These are phyloP conservation scores for Cladosporium austrohemisphaericum DNA, from an alignment of 2,329 filamentous ascomycete genomes.

Conservation along the genomic window DNA sequence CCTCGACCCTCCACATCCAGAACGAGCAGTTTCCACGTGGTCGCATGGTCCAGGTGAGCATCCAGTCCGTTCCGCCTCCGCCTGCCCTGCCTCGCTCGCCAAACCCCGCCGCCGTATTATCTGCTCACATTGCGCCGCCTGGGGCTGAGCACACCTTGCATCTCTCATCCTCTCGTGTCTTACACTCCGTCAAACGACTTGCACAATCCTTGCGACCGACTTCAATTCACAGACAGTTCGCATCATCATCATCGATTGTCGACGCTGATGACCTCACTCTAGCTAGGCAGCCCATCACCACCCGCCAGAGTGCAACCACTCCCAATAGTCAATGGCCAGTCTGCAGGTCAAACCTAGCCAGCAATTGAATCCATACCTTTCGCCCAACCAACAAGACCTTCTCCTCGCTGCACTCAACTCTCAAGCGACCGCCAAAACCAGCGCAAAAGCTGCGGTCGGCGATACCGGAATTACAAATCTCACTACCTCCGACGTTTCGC, in stretches of 20 bases:
- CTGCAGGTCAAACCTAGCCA: conserved; percentile 16
- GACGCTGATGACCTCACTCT: conserved; percentile 15
- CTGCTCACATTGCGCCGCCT: conserved; percentile 1
- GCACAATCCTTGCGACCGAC: background rate
- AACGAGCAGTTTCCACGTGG: background rate
- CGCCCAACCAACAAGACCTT: conserved; percentile 46
- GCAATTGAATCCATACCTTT: conserved; percentile 41
- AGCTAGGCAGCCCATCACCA: background rate
- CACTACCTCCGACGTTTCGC: conserved; percentile 14
- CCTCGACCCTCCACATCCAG: background rate
- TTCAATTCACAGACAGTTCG: background rate
- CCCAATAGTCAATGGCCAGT: conserved; percentile 13
- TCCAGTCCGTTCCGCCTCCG: conserved; percentile 4
- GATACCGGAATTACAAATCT: conserved; percentile 13
- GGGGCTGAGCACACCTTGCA: conserved; percentile 3
- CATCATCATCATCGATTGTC: background rate
- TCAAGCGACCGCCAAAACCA: conserved; percentile 26
- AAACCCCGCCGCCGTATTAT: conserved; percentile 4
- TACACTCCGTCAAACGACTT: background rate
- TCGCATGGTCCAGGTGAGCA: conserved; percentile 4
- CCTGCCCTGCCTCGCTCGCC: background rate
- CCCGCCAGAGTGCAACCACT: background rate
- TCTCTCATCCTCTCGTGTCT: background rate
- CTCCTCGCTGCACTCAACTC: conserved; percentile 47
- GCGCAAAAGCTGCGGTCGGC: conserved; percentile 9